Conservation (phyloP, 805 yeast genomes). For the Saccharomycopsis amapae region DNA sequence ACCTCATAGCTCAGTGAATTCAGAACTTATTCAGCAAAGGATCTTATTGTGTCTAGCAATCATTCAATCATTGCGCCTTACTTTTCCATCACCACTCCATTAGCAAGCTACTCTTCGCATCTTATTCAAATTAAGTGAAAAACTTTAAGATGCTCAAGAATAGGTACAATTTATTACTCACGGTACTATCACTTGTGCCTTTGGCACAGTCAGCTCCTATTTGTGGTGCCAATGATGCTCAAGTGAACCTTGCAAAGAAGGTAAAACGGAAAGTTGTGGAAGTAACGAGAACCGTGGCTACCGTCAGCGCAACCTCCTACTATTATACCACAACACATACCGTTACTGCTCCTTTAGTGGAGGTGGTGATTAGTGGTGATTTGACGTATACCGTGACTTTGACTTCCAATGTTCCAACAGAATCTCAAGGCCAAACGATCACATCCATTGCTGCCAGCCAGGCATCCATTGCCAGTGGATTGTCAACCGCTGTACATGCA, state of each 20-base stretch:
- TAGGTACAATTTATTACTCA: no score
- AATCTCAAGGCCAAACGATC: constrained; percentile 22
- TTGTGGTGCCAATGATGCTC: constrained; percentile 11
- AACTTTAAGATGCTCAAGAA: no score
- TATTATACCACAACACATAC: constrained; percentile 33
- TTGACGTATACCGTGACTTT: constrained; percentile 44
- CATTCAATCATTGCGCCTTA: no score
- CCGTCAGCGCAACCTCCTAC: constrained; percentile 31
- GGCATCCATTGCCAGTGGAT: constrained; percentile 1
- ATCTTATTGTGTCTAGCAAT: no score
- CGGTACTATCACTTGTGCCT: no score
- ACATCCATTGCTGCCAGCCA: constrained; percentile 2
- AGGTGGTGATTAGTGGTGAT: constrained; percentile 41
- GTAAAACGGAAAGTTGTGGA: constrained; percentile 19
- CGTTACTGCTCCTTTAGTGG: constrained; percentile 44
- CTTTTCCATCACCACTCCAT: no score
- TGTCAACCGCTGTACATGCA: neutral
- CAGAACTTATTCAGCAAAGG: no score
- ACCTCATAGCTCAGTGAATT: no score
- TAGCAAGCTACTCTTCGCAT: no score
- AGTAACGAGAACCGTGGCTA: constrained; percentile 27
- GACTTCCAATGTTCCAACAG: constrained; percentile 25
- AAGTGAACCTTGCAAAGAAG: constrained; percentile 9
- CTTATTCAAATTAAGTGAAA: no score
- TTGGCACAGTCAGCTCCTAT: constrained; percentile 18